Base-by-base conservation (phyloP, 306 rosid genomes). In the Inga laurina region DNA sequence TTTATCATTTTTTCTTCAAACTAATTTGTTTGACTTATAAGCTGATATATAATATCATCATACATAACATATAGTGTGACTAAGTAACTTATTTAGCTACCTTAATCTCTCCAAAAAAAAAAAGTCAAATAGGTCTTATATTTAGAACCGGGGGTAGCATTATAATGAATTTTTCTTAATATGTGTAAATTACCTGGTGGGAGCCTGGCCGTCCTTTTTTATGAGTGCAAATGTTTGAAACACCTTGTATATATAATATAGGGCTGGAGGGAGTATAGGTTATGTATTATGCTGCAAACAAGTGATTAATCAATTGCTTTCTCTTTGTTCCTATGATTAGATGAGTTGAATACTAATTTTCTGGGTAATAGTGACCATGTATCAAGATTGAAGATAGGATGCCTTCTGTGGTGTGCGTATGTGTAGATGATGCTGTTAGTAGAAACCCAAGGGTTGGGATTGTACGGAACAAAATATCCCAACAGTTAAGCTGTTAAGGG, bases 271-370 rank as follows among this genome's bases (percentile, higher is more conserved):
- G 22, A 18, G 66, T 56, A 49, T 71, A 78, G 75, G 72, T 79
- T 44, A 37, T 57, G 76, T 71, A 10, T 10, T 39, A 39, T 57
- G 59, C 74, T 77, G 24, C 39, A 35, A 59, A 68, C 73, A 65
- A 44, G 32, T 67, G 35, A 66, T 56, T 43, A 77, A 70, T 76
- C 69, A 72, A 72, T 44, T 72, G 49, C 21, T 18, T 10, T 77
- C 49, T 45, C 54, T 76, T 68, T 68, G 35, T 11, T n/a, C 64
- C 24, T 51, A 49, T 4, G 19, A 54, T 54, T 35, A 52, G 67
- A 19, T 54, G 68, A 21, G 34, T 56, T 37, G 2, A 12, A 21
- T 27, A 21, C 10, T 52, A 76, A 57, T 39, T 13, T 2, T 41
- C 3, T 35, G 18, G 11, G 18, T 43, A 39, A 21, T 70, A 21